phyloP scores from a whole-genome alignment of 805 yeast genomes.

The Metschnikowia bowlesiae region DNA sequence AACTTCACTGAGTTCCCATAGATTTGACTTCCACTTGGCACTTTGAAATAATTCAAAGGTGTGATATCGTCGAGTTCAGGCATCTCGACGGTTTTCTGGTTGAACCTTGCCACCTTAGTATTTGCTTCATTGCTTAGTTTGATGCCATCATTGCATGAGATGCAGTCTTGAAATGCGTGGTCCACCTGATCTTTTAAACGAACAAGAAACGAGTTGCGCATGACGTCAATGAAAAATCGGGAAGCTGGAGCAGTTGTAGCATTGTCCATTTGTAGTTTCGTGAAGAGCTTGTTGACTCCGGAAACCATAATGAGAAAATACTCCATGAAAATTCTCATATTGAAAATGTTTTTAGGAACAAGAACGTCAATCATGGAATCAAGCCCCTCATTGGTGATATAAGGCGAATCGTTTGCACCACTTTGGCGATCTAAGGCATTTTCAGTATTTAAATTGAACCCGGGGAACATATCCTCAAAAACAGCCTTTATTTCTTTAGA shows the following conservation, averaged over 20 bases:
- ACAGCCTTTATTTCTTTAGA: conserved; percentile 30
- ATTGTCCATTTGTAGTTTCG: conserved; percentile 13
- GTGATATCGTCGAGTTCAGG: conserved; percentile 6
- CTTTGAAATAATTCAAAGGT: not conserved
- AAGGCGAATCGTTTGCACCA: conserved; percentile 31
- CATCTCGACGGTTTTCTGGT: conserved; percentile 6
- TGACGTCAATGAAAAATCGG: conserved; percentile 56
- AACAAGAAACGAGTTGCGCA: conserved; percentile 62
- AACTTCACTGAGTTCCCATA: conserved; percentile 45
- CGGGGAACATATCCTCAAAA: conserved; percentile 68
- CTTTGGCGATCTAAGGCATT: conserved; percentile 5
- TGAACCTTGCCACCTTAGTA: conserved; percentile 4
- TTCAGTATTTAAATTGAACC: conserved; percentile 36
- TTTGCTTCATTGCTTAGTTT: conserved; percentile 4
- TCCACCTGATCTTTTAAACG: conserved; percentile 55
- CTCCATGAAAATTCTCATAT: conserved; percentile 75
- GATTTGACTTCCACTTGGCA: conserved; percentile 14
- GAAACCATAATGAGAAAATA: conserved; percentile 66
- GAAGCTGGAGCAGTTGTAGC: conserved; percentile 19
- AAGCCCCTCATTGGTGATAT: conserved; percentile 56
- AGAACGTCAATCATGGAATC: conserved; percentile 56
- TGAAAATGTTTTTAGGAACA: conserved; percentile 67
- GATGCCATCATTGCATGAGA: conserved; percentile 14
- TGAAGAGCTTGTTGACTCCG: conserved; percentile 41
- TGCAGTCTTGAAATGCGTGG: conserved; percentile 44